Percentiles rank a stretch among this genome's conserved stretches.
phyloP scores from a whole-genome alignment of 306 rosid species.

The Medicago arabica region DNA sequence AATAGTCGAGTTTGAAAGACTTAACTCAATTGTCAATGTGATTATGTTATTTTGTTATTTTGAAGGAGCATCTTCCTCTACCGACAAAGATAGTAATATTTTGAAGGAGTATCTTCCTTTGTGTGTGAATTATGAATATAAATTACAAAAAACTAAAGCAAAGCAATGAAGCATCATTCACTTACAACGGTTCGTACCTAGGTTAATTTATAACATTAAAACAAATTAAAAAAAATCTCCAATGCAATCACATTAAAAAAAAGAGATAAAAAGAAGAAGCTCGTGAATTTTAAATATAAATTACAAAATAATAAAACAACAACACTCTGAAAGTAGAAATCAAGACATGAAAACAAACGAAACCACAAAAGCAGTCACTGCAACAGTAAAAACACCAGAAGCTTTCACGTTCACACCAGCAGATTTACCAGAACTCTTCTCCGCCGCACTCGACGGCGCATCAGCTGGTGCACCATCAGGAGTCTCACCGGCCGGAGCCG shows the following conservation, averaged over 20 bases:
- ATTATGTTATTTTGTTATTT: too few species aligned
- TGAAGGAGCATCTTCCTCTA: too few species aligned
- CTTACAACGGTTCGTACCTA: conserved; percentile 40
- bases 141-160: neutral
- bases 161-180: conserved; percentile 14
- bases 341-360: conserved; percentile 58
- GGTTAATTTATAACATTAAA: conserved; percentile 38
- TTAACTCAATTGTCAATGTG: too few species aligned
- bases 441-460: conserved; percentile 59
- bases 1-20: too few species aligned
- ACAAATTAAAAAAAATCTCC: conserved; percentile 43
- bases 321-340: conserved; percentile 47
- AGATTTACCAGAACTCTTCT: conserved; percentile 49
- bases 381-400: conserved; percentile 43
- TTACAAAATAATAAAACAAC: conserved; percentile 10
- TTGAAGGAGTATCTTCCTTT: too few species aligned
- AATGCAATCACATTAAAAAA: conserved; percentile 34
- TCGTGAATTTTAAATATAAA: conserved; percentile 13
- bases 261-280: neutral
- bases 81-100: too few species aligned
- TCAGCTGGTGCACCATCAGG: conserved; percentile 62
- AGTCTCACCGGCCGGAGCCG: conserved; percentile 62
- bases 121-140: too few species aligned
- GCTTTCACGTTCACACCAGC: conserved; percentile 56
- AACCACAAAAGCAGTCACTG: conserved; percentile 48